Conservation (phyloP, 2,329 filamentous ascomycete species). For the Stachybotrys chartarum region DNA sequence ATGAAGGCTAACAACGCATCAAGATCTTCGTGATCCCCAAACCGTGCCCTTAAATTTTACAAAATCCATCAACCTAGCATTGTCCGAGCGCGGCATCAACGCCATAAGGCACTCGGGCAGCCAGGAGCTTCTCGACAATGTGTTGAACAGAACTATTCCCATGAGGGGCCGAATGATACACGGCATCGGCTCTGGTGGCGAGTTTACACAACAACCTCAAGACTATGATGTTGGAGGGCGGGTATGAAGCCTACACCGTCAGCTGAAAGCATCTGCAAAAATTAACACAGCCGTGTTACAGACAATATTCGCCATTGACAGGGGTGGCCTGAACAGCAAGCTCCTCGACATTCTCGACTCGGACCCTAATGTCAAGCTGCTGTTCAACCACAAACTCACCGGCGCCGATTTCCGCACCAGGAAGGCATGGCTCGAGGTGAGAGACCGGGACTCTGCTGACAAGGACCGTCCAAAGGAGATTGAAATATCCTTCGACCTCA, state of each 20-base stretch:
- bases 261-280: neutral
- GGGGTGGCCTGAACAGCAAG: constrained; percentile 72
- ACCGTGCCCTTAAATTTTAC: constrained; percentile 90
- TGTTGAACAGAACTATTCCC: constrained; percentile 74
- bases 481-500: constrained; percentile 79
- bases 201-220: constrained; percentile 74
- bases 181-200: constrained; percentile 54
- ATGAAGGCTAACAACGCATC: neutral
- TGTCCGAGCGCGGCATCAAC: constrained; percentile 90
- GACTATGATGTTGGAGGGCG: constrained; percentile 84
- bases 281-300: constrained; percentile 25
- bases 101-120: constrained; percentile 68
- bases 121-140: constrained; percentile 60
- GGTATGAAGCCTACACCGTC: constrained; percentile 34
- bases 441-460: constrained; percentile 23
- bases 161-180: constrained; percentile 99
- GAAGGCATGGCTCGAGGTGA: constrained; percentile 80
- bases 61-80: constrained; percentile 94
- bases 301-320: constrained; percentile 81
- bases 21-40: constrained; percentile 78
- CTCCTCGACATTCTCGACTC: constrained; percentile 77
- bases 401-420: constrained; percentile 76
- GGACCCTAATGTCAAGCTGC: constrained; percentile 82
- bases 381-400: constrained; percentile 90
- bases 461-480: constrained; percentile 58